Percentiles rank a stretch among this genome's conserved stretches.
Evolutionary conservation across 371 early-diverging fungal genomes (phyloP).

Genomic region (Neoconidiobolus thromboides): DNA sequence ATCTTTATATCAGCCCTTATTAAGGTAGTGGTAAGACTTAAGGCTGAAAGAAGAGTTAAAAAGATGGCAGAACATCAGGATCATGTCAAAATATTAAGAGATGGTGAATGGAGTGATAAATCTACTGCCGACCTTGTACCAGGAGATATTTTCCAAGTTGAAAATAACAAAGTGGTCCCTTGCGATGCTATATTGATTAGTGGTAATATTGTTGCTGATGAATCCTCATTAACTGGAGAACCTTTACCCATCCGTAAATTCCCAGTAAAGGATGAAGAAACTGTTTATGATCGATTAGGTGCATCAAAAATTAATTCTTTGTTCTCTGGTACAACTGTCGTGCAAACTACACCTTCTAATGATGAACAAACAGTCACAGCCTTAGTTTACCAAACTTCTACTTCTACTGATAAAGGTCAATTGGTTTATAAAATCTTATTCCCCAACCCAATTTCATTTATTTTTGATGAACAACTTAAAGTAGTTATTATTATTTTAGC

Average conservation of each 20-base stretch:
- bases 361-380: slow-evolving; percentile 14
- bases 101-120: slow-evolving; percentile 24
- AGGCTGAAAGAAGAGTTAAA: slow-evolving; percentile 44
- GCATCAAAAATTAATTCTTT: slow-evolving; percentile 22
- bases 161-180: slow-evolving; percentile 26
- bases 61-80: slow-evolving; percentile 36
- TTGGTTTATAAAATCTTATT: slow-evolving; percentile 60
- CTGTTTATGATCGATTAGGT: slow-evolving; percentile 8
- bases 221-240: slow-evolving; percentile 72
- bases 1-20: slow-evolving; percentile 45
- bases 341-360: slow-evolving; percentile 10
- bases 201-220: slow-evolving; percentile 39
- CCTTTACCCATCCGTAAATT: slow-evolving; percentile 42
- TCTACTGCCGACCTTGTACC: slow-evolving; percentile 38
- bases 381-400: slow-evolving; percentile 53
- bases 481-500: slow-evolving; percentile 36
- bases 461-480: slow-evolving; percentile 51
- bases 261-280: slow-evolving; percentile 22
- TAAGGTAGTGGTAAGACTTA: slow-evolving; percentile 38
- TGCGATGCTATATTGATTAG: slow-evolving; percentile 45
- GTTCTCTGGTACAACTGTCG: slow-evolving; percentile 24
- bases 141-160: slow-evolving; percentile 40
- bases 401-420: slow-evolving; percentile 57
- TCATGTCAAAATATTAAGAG: slow-evolving; percentile 22
- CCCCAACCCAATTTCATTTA: slow-evolving; percentile 42